A percentile compares a stretch with the other conserved stretches of the same genome.
These are phyloP conservation scores for Polytrichum formosum DNA, from an alignment of 225 moss, liverwort and hornwort genomes.

Conservation along the genomic window DNA sequence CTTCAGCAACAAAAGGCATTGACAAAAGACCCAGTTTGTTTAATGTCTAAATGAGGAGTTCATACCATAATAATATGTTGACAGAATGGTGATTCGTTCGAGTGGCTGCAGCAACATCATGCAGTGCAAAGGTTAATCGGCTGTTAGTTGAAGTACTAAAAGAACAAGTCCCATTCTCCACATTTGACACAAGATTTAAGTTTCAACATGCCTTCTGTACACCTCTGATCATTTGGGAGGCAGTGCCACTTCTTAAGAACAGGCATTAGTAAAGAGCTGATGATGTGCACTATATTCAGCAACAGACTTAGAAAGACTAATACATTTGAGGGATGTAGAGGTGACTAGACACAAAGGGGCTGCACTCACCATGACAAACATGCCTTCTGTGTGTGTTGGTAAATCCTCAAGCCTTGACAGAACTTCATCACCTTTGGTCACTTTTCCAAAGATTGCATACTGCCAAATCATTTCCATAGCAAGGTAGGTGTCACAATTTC, in stretches of 20 bases:
- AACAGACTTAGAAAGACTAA: too few relatives aligned
- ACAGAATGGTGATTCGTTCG: conserved; percentile 83
- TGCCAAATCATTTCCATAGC: conserved; percentile 14
- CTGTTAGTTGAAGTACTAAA: background rate
- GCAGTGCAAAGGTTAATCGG: background rate
- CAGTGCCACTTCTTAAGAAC: too few relatives aligned
- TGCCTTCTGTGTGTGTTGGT: conserved; percentile 84
- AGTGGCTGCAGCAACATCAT: conserved; percentile 56
- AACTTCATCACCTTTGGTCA: conserved; percentile 86
- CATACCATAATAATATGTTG: conserved; percentile 85
- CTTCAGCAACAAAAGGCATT: background rate
- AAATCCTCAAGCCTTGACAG: conserved; percentile 84
- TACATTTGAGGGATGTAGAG: too few relatives aligned
- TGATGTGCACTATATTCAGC: too few relatives aligned
- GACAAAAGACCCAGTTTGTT: background rate
- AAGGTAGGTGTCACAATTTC: background rate
- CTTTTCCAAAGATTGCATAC: conserved; percentile 97
- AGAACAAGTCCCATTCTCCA: too few relatives aligned
- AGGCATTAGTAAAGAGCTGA: too few relatives aligned
- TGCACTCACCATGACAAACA: conserved; percentile 84
- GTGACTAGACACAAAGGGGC: too few relatives aligned
- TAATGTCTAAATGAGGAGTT: too few relatives aligned
- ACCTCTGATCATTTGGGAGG: too few relatives aligned
- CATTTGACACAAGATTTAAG: too few relatives aligned
- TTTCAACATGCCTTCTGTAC: too few relatives aligned